Percentiles rank a stretch among this genome's conserved stretches.
Conservation (phyloP, 768 basidiomycete species). For the Xerocomellus amylosporus region DNA sequence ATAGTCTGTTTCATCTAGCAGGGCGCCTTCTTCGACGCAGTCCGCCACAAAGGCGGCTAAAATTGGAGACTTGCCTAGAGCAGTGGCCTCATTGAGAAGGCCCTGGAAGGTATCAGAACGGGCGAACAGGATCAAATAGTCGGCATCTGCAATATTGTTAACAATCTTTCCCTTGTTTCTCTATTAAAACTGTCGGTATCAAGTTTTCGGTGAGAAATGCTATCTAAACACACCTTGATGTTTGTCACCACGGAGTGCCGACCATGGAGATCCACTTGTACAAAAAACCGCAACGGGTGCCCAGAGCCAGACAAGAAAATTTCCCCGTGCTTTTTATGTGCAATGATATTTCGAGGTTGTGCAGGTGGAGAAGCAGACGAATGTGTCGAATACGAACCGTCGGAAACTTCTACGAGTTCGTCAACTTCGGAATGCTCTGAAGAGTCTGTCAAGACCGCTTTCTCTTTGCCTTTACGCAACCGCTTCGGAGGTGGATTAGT, state of each 20-base stretch:
- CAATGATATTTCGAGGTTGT: conserved; percentile 12
- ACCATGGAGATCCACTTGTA: conserved; percentile 64
- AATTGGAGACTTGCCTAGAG: conserved; percentile 45
- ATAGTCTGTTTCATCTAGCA: conserved; percentile 49
- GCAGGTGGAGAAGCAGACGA: conserved; percentile 17
- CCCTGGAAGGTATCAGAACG: conserved; percentile 50
- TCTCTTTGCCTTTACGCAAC: conserved; percentile 31
- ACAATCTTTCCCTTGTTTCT: conserved; percentile 64
- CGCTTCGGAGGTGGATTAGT: conserved; percentile 19
- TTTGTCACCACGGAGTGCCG: conserved; percentile 47
- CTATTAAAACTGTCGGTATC: conserved; percentile 34
- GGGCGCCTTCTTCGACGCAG: conserved; percentile 40
- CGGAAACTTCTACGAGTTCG: conserved; percentile 9
- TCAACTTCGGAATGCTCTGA: conserved; percentile 19
- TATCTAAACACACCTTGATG: conserved; percentile 53
- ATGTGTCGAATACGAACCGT: conserved; percentile 7
- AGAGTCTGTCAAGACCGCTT: conserved; percentile 15
- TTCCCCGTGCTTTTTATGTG: conserved; percentile 23
- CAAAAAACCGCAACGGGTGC: conserved; percentile 52
- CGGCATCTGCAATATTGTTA: conserved; percentile 50
- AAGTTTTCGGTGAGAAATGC: neutral
- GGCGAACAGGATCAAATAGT: conserved; percentile 57
- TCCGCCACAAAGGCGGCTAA: conserved; percentile 52
- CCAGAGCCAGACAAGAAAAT: conserved; percentile 48
- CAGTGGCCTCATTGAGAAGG: conserved; percentile 38